Evolutionary conservation across 345 rosid genomes (phyloP).

Genomic region (Hirschfeldia incana): DNA sequence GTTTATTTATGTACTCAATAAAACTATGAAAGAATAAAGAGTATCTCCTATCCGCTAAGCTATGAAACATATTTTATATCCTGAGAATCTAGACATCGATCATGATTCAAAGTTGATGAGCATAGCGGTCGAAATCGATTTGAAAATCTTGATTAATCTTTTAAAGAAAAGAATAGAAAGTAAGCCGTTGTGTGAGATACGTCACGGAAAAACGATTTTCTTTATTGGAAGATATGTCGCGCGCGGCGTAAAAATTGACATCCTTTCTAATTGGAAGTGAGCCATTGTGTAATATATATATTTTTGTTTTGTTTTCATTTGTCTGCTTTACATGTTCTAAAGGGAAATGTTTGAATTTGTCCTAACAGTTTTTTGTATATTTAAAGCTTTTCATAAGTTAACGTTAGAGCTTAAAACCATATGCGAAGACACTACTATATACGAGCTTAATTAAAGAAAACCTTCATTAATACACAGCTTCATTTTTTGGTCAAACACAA

Average conservation of each 20-base stretch:
- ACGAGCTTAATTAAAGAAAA: no score
- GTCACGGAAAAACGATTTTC: background rate
- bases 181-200: background rate
- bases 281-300: no score
- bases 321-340: background rate
- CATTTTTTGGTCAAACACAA: no score
- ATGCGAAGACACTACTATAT: background rate
- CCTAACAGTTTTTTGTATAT: background rate
- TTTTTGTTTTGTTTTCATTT: background rate
- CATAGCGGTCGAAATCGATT: background rate
- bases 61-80: background rate
- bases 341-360: background rate
- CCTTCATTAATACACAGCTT: no score
- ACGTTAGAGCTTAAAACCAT: background rate
- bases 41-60: no score
- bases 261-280: background rate
- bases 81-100: slow-evolving; percentile 13
- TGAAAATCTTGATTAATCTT: background rate
- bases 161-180: no score
- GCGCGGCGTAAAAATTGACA: background rate
- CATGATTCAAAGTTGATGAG: background rate
- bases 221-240: background rate
- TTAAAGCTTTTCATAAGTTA: background rate
- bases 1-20: background rate
- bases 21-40: no score